Evolutionary conservation across 2,329 filamentous ascomycete species (phyloP).

Genomic region (Aspergillus candidus): DNA sequence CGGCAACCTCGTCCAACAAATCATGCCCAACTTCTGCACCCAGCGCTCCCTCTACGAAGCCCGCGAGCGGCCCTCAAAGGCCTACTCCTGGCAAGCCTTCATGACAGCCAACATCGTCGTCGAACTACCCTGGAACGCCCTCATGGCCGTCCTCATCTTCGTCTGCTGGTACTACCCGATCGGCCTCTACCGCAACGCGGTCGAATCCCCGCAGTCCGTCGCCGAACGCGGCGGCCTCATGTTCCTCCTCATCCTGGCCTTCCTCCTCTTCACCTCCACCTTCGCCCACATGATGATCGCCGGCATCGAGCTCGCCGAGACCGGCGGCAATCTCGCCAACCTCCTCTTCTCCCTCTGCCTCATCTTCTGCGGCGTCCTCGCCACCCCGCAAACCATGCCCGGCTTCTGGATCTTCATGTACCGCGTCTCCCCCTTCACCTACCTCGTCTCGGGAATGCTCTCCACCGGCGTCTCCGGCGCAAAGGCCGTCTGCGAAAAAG

Average conservation of each 20-base stretch:
- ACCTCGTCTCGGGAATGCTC: slow-evolving; percentile 46
- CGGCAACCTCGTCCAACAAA: slow-evolving; percentile 50
- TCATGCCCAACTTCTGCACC: slow-evolving; percentile 55
- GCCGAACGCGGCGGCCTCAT: slow-evolving; percentile 57
- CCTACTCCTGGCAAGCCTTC: slow-evolving; percentile 70
- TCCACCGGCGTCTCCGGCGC: slow-evolving; percentile 34
- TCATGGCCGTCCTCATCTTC: slow-evolving; percentile 59
- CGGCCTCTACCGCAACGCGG: slow-evolving; percentile 39
- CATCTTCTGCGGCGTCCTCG: slow-evolving; percentile 52
- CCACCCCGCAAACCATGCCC: slow-evolving; percentile 53
- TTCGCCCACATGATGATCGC: slow-evolving; percentile 71
- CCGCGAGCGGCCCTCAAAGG: slow-evolving; percentile 58
- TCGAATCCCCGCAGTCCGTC: slow-evolving; percentile 31
- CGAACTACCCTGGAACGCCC: slow-evolving; percentile 61
- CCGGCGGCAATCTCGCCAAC: slow-evolving; percentile 58
- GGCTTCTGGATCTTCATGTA: slow-evolving; percentile 79
- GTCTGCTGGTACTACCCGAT: slow-evolving; percentile 64
- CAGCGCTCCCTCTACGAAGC: slow-evolving; percentile 56
- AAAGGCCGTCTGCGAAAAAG: slow-evolving; percentile 22
- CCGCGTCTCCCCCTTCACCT: slow-evolving; percentile 61
- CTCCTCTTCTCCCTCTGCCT: slow-evolving; percentile 54
- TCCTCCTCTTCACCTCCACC: slow-evolving; percentile 65
- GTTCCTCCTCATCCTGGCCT: slow-evolving; percentile 58
- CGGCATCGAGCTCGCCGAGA: slow-evolving; percentile 62
- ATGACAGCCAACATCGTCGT: slow-evolving; percentile 65